Conservation (phyloP, 192 early-diverging fungal genomes). For the Backusella tuberculispora region DNA sequence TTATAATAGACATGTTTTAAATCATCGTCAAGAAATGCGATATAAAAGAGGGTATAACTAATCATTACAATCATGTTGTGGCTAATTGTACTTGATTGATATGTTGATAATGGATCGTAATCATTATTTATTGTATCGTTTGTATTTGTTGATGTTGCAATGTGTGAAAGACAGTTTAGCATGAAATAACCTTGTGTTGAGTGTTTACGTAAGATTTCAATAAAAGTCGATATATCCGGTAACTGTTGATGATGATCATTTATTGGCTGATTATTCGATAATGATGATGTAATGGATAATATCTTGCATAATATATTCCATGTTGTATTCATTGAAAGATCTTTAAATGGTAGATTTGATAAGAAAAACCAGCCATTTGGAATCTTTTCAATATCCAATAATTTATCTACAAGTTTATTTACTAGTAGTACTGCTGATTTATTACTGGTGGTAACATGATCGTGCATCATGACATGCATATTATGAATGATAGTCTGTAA, state of each 20-base stretch:
- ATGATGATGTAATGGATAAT: not conserved
- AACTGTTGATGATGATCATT: not conserved
- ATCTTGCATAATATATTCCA: conserved; percentile 27
- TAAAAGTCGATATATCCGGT: not conserved
- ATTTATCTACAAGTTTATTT: conserved; percentile 14
- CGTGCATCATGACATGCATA: conserved; percentile 22
- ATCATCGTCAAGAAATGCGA: conserved; percentile 44
- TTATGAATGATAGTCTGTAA: conserved; percentile 47
- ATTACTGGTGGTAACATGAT: conserved; percentile 5
- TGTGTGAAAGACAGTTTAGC: conserved; percentile 43
- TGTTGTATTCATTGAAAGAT: conserved; percentile 23
- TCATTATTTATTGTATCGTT: conserved; percentile 14
- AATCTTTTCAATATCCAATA: conserved; percentile 11
- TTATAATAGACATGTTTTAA: conserved; percentile 45
- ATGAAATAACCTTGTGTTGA: conserved; percentile 47
- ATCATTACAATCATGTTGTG: conserved; percentile 32
- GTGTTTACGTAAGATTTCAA: not conserved
- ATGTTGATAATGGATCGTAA: not conserved
- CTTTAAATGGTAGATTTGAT: conserved; percentile 33
- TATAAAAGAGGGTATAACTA: conserved; percentile 38
- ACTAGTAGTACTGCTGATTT: conserved; percentile 5
- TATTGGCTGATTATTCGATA: not conserved
- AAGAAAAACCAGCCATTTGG: conserved; percentile 31
- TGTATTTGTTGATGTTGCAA: conserved; percentile 23
- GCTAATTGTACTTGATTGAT: not conserved